Base-by-base conservation (phyloP, 1,284 basidiomycete species). In the Polyporus tsugae region DNA sequence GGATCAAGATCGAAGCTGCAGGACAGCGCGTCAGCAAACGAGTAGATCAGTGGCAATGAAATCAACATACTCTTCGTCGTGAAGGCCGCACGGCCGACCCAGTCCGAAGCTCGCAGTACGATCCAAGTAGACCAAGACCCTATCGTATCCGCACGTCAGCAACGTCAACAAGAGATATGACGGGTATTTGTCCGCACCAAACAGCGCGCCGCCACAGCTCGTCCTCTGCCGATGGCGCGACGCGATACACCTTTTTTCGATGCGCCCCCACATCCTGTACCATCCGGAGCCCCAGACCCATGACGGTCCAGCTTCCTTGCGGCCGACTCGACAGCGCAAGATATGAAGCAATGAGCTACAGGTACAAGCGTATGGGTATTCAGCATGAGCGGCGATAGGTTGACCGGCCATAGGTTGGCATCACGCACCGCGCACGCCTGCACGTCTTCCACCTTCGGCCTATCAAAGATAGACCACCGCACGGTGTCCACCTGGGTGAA, bases 381-480 rank as follows among this genome's bases (percentile, higher is more conserved):
- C 91, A 93, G n/a, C 95, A 86, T 68, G 82, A 10, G 94, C 94
- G 36, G 11, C 17, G 57, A 35, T 39, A 9, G 10, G 3, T 53
- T 29, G 17, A n/a, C n/a, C 94, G 36, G 11, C 17, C 55, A 35
- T 39, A 9, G 10, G 3, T 53, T 29, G 17, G 38, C 19, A 57
- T 7, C 19, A 17, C 78, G 36, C 71, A 89, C 88, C 39, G 81
- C 78, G 69, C 87, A 86, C 1, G 85, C 82, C 77, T 95, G 94
- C 13, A 96, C 81, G 76, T 95, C 94, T 71, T 89, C 91, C n/a
- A 96, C 77, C 61, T 84, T 86, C 4, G 91, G 87, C 0, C 88
- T 87, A 19, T 84, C 80, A 52, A 90, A 78, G 60, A 88, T 77
- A 2, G 82, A 82, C 68, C 83, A 84, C 39, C 85, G 82, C 66